Base-by-base conservation (phyloP, 225 moss, liverwort and hornwort genomes). In the Ulota crispa region DNA sequence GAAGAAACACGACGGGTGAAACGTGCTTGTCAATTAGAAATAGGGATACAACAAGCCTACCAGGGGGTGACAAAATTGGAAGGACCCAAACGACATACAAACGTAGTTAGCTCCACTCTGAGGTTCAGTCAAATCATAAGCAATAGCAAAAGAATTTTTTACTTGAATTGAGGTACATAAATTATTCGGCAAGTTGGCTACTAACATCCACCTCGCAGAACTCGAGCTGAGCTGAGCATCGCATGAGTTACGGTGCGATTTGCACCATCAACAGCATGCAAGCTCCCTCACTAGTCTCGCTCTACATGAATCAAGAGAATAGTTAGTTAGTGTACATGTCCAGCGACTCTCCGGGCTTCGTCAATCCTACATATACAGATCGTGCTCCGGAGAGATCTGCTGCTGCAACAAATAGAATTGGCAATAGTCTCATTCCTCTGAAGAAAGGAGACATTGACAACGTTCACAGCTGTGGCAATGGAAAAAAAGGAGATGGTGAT, bases 281-380 rank as follows among this genome's bases (percentile, higher is more conserved):
- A 80, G 56, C 83, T 83, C 27, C 73, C 66, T 39, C 39, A 26
- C 60, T 72, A 19, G 16, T 73, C 76, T 80, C 85, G 61, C 74
- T 76, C 84, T 85, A 71, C 75, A 83, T 67, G 74, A 86, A 85
- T 85, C 82, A 80, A 80, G 82, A 73, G 85, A 77, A 82, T 78
- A 78, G 56, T 69, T 78, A 78, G 56, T 73, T 85, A 85, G 83
- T 66, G 80, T 88, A 85, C 85, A 86, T 61, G 68, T 61, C 83
- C 76, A 76, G 76, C 64, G 77, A 72, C 85, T 85, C 61, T 78
- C n/a, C 76, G 73, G 62, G 78, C 72, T 81, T 81, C 81, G 75
- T 79, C 80, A 68, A 76, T 32, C 34, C 52, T 77, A 77, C 64
- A 77, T 50, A 21, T 64, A 77, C 64, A 77, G 47, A 76, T 76